Conservation (phyloP, 1,284 basidiomycete genomes). For the Marasmius tenuissimus region DNA sequence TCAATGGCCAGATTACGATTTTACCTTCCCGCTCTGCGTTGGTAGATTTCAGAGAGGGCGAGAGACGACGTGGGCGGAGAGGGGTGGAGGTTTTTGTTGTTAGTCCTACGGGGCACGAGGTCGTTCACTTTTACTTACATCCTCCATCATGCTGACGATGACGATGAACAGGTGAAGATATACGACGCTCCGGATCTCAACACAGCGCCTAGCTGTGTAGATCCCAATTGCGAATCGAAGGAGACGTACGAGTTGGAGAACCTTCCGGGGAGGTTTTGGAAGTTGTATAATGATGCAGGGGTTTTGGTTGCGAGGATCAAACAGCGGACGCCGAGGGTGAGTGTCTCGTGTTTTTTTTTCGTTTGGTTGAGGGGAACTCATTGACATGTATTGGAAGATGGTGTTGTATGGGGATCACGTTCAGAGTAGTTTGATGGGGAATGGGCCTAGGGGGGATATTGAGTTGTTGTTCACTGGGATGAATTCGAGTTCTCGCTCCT, state of each 20-base stretch:
- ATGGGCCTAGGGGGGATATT: constrained; percentile 50
- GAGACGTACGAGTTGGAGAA: constrained; percentile 31
- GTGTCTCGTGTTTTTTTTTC: constrained; percentile 5
- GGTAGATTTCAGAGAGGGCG: constrained; percentile 55
- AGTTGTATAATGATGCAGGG: constrained; percentile 46
- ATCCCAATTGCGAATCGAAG: too few species aligned
- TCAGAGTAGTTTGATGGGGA: constrained; percentile 55
- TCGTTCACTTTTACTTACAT: constrained; percentile 17
- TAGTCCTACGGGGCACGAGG: constrained; percentile 34
- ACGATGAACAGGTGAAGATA: constrained; percentile 40
- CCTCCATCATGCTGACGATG: not conserved
- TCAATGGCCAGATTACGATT: constrained; percentile 47
- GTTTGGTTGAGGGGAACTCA: not conserved
- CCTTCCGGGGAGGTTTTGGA: constrained; percentile 42
- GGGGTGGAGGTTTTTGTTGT: constrained; percentile 49
- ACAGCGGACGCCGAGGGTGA: constrained; percentile 51
- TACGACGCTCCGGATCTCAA: constrained; percentile 50
- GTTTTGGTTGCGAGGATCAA: constrained; percentile 47
- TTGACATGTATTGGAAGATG: constrained; percentile 31
- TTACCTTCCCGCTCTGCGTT: constrained; percentile 48
- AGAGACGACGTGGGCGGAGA: constrained; percentile 44
- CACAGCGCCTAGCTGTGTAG: constrained; percentile 44
- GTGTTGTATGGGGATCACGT: constrained; percentile 38
- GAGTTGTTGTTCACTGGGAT: constrained; percentile 37
- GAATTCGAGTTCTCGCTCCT: constrained; percentile 4